Base-by-base conservation (phyloP, 495 filamentous ascomycete genomes). In the Xylaria sp. region DNA sequence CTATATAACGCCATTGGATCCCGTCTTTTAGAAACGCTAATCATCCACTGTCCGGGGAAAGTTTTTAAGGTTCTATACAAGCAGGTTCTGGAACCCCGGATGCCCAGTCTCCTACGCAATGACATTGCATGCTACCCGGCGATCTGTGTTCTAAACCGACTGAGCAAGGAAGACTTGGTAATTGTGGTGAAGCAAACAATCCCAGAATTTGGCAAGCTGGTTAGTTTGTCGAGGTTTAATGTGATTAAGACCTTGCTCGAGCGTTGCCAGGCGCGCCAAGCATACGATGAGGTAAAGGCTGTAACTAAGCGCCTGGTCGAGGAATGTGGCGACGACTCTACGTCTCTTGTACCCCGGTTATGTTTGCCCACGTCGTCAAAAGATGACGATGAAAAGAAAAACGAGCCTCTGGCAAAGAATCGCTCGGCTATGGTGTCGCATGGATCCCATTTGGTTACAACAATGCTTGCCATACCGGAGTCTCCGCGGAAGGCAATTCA, bases 1-100 rank as follows among this genome's bases (percentile, higher is more conserved):
- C 80, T 98, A 29, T 98, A 98, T 76, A 93, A 97, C 76, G 82
- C 92, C 0, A 88, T 98, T 31, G 97, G 97, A 5, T 97, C 94
- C 6, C 90, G 94, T 40, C 85, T 99, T 5, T 86, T 97, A 14
- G 96, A 99, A 78, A 92, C 90, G 2, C 90, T 99, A 67, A 87
- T 97, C 70, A 86, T 87, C 12, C 85, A 90, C 74, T 91, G 91
- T 37, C 94, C 95, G 0, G 94, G 93, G 37, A 97, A 93, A 76
- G 85, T 92, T 24, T 98, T 98, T 86, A 97, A 97, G 77, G 86
- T 87, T 26, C 79, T 99, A 0, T 92, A 95, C 76, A 87, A 86
- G 52, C 88, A 89, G 58, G 88, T 92, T 70, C 91, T 98, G 71
- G 88, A 88, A 67, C 90, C 90, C 1, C 88, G 93, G 7, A 90